These are phyloP conservation scores for Diutina ranongensis DNA, from an alignment of 1,139 yeast genomes.

Conservation along the genomic window DNA sequence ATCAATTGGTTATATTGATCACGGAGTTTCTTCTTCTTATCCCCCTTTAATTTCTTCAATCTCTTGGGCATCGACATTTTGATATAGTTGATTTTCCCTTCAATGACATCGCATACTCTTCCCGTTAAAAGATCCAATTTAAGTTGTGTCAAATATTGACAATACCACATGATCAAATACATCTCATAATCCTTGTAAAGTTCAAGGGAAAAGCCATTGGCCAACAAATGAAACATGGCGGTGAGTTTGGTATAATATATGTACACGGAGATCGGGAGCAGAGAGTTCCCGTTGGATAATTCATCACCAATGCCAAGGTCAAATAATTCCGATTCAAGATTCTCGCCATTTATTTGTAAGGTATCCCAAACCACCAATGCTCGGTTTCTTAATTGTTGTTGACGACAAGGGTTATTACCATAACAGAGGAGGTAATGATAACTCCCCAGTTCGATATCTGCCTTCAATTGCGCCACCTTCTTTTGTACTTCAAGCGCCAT, in stretches of 20 bases:
- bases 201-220: constrained; percentile 70
- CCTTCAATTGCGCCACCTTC: constrained; percentile 12
- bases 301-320: constrained; percentile 24
- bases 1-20: constrained; percentile 13
- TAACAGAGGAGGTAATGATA: constrained; percentile 46
- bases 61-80: constrained; percentile 6
- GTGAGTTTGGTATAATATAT: constrained; percentile 53
- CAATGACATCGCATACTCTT: constrained; percentile 25
- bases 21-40: constrained; percentile 15
- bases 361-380: constrained; percentile 63
- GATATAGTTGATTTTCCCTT: constrained; percentile 12
- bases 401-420: constrained; percentile 73
- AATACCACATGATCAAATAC: constrained; percentile 58
- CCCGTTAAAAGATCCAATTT: constrained; percentile 38
- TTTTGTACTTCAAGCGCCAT: constrained; percentile 10
- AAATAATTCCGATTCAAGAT: constrained; percentile 33
- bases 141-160: constrained; percentile 39
- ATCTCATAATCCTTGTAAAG: constrained; percentile 65
- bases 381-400: constrained; percentile 57
- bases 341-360: constrained; percentile 58
- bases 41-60: constrained; percentile 21
- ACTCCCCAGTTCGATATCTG: constrained; percentile 32
- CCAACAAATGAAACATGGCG: constrained; percentile 59
- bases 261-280: constrained; percentile 56
- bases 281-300: constrained; percentile 17